phyloP scores from a whole-genome alignment of 257 asterid genomes.

The Solanum bukasovii region DNA sequence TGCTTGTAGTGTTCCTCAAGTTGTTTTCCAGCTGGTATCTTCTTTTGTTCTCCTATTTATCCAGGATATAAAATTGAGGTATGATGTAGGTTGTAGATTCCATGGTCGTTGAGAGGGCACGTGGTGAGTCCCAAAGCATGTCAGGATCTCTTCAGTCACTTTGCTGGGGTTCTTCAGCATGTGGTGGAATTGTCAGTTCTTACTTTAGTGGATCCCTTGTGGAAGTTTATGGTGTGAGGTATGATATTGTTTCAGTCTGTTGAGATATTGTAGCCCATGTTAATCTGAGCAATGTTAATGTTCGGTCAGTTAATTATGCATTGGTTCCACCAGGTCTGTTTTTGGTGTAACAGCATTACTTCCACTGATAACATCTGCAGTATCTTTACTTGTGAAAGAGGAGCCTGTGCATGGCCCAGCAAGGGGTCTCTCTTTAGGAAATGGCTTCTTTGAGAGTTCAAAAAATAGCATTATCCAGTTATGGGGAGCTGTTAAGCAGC shows the following conservation, averaged over 20 bases:
- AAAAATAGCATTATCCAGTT: slow-evolving; percentile 41
- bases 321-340: slow-evolving; percentile 60
- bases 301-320: not conserved
- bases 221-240: slow-evolving; percentile 95
- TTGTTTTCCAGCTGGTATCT: not conserved
- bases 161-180: slow-evolving; percentile 99
- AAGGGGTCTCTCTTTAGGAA: slow-evolving; percentile 26
- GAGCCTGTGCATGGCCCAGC: slow-evolving; percentile 35
- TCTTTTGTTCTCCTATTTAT: not conserved
- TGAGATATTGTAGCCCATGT: not conserved
- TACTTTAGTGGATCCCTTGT: slow-evolving; percentile 97
- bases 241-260: not conserved
- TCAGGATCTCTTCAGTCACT: slow-evolving; percentile 97
- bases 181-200: slow-evolving; percentile 87
- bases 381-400: slow-evolving; percentile 85
- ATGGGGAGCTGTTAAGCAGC: slow-evolving; percentile 73
- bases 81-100: slow-evolving; percentile 87
- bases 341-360: slow-evolving; percentile 91
- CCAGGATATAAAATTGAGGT: slow-evolving; percentile 13
- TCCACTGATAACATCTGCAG: slow-evolving; percentile 93
- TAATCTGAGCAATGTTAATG: not conserved
- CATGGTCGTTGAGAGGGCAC: slow-evolving; percentile 97
- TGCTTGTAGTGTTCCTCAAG: not conserved
- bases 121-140: slow-evolving; percentile 97
- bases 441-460: slow-evolving; percentile 43